Evolutionary conservation across 2,329 filamentous ascomycete species (phyloP).

Genomic region (Colletotrichum viniferum): DNA sequence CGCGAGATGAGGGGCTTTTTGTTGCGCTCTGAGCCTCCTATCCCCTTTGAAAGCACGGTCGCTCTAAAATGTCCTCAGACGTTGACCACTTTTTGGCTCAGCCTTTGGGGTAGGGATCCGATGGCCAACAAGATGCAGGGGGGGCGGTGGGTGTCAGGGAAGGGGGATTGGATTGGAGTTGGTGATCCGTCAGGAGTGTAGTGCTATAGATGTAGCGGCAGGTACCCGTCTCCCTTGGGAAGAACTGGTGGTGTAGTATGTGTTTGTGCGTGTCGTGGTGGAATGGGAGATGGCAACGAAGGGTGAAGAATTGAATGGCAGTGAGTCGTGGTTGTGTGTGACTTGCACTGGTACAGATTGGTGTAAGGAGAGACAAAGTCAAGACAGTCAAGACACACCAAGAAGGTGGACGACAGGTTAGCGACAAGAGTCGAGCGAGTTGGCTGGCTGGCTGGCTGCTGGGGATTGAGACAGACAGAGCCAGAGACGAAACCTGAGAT

Average conservation of each 20-base stretch:
- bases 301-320: not conserved
- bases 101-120: slow-evolving; percentile 19
- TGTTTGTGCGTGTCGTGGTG: not conserved
- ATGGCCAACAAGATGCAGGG: slow-evolving; percentile 12
- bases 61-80: slow-evolving; percentile 12
- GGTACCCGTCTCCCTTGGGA: not conserved
- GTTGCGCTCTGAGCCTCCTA: slow-evolving; percentile 16
- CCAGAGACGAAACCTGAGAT: not conserved
- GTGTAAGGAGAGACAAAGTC: slow-evolving; percentile 4
- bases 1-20: slow-evolving; percentile 18
- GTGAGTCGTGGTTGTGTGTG: not conserved
- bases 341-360: not conserved
- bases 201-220: not conserved
- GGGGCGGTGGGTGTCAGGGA: not conserved
- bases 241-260: not conserved
- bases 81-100: slow-evolving; percentile 16
- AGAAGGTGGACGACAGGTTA: not conserved
- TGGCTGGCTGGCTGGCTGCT: not conserved
- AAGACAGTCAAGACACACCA: slow-evolving; percentile 3
- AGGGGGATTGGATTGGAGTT: slow-evolving; percentile 10
- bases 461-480: not conserved
- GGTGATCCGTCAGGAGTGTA: slow-evolving; percentile 16
- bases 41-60: slow-evolving; percentile 13
- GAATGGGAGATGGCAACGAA: not conserved
- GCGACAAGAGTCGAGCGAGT: not conserved